phyloP scores from a whole-genome alignment of 148 eudicot genomes.

The Dianthus caryophyllus region DNA sequence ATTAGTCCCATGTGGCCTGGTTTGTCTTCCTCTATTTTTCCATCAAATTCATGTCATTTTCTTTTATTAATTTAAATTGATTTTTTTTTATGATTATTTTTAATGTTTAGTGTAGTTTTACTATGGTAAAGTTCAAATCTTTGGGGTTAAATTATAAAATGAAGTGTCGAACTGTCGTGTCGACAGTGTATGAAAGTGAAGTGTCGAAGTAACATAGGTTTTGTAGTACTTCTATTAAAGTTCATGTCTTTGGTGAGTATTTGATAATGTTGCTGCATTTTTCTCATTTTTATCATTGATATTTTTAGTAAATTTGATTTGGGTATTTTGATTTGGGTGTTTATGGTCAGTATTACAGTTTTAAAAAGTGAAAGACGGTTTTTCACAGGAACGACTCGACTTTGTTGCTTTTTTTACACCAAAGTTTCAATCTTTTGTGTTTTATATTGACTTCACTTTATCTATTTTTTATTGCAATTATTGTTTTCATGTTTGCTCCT shows the following conservation, averaged over 20 bases:
- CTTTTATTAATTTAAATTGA: not conserved
- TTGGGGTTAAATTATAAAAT: too few species aligned
- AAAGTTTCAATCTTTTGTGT: constrained; percentile 10
- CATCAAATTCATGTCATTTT: not conserved
- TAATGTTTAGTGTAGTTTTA: too few species aligned
- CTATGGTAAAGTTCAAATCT: too few species aligned
- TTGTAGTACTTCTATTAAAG: not conserved
- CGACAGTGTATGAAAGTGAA: too few species aligned
- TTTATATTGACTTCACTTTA: not conserved
- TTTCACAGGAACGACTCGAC: too few species aligned
- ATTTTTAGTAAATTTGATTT: not conserved
- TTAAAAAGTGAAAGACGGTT: too few species aligned
- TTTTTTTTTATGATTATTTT: not conserved
- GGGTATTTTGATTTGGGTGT: not conserved
- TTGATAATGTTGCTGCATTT: not conserved
- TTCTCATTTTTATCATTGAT: not conserved
- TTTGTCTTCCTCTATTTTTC: not conserved
- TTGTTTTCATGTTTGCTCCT: constrained; percentile 4
- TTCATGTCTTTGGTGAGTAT: not conserved
- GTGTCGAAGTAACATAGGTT: too few species aligned
- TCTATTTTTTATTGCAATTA: constrained; percentile 6
- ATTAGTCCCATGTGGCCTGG: constrained; percentile 99
- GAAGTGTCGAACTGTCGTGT: too few species aligned
- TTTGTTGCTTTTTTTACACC: too few species aligned
- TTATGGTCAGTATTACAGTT: too few species aligned